Conservation (phyloP, 306 rosid species). For the Citrullus colocynthis region DNA sequence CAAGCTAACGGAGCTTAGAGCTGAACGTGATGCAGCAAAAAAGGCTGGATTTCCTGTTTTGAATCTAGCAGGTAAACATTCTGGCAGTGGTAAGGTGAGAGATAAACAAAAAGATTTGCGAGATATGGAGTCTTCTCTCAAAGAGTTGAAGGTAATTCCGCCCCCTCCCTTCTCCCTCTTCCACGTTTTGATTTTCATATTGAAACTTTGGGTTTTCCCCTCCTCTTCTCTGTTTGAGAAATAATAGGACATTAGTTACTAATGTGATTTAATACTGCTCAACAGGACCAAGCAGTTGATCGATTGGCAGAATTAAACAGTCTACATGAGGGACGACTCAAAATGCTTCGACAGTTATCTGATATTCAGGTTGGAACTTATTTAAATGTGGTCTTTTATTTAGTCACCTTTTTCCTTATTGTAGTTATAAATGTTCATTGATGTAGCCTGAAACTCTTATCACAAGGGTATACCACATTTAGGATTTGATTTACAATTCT, state of each 20-base stretch:
- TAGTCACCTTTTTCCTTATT: not conserved
- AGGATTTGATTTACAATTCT: not conserved
- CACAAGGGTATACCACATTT: not conserved
- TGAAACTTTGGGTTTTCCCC: not conserved
- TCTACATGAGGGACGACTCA: slow-evolving; percentile 73
- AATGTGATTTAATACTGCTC: not conserved
- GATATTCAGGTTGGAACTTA: slow-evolving; percentile 56
- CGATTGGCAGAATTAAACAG: slow-evolving; percentile 47
- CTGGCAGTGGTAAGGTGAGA: slow-evolving; percentile 42
- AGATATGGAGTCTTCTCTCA: slow-evolving; percentile 75
- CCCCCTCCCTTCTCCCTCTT: not conserved
- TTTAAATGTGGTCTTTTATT: not conserved
- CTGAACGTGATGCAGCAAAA: slow-evolving; percentile 61
- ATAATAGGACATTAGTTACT: not conserved
- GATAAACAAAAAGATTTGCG: slow-evolving; percentile 81
- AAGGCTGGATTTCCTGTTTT: slow-evolving; percentile 59
- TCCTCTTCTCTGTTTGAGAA: not conserved
- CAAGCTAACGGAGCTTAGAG: slow-evolving; percentile 57
- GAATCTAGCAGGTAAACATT: slow-evolving; percentile 46
- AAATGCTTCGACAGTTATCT: slow-evolving; percentile 56
- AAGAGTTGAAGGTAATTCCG: slow-evolving; percentile 55
- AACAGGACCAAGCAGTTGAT: slow-evolving; percentile 61
- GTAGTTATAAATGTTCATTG: not conserved
- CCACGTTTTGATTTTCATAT: not conserved
- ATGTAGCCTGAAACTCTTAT: not conserved